phyloP scores from a whole-genome alignment of 2,329 filamentous ascomycete species.

The Ophiocordyceps unilateralis region DNA sequence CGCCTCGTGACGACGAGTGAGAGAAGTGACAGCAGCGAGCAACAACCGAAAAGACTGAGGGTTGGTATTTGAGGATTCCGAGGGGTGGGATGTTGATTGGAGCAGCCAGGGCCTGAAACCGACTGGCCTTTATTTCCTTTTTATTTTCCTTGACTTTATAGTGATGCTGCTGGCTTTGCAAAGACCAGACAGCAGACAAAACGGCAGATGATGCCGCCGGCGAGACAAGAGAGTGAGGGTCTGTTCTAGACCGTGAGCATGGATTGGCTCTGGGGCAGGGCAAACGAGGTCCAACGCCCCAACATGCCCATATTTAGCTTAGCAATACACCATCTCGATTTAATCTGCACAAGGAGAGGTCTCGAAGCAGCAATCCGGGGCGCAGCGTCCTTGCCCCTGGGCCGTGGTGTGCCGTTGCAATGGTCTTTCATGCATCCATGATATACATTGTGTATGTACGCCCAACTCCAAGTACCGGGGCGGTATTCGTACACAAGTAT shows the following conservation, averaged over 20 bases:
- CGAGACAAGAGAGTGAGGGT: no score
- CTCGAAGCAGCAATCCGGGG: not conserved
- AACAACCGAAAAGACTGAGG: not conserved
- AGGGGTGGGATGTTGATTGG: not conserved
- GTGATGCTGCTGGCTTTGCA: not conserved
- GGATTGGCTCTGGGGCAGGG: not conserved
- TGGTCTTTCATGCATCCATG: not conserved
- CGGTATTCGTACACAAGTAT: no score
- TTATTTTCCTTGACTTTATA: not conserved
- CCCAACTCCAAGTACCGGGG: no score
- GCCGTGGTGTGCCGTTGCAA: no score
- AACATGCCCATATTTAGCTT: not conserved
- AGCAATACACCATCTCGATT: not conserved
- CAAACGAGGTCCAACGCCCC: not conserved
- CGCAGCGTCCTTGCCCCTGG: not conserved
- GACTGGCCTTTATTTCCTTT: not conserved
- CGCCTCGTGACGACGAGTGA: slow-evolving; percentile 4
- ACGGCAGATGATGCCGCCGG: not conserved
- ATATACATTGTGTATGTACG: no score
- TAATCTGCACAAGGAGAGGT: not conserved
- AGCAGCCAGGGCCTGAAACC: no score
- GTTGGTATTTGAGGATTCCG: not conserved
- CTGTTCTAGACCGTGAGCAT: not conserved
- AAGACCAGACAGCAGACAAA: not conserved
- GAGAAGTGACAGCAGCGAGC: not conserved